Base-by-base conservation (phyloP, 164 flowering plant genomes). In the Pachysandra terminalis region DNA sequence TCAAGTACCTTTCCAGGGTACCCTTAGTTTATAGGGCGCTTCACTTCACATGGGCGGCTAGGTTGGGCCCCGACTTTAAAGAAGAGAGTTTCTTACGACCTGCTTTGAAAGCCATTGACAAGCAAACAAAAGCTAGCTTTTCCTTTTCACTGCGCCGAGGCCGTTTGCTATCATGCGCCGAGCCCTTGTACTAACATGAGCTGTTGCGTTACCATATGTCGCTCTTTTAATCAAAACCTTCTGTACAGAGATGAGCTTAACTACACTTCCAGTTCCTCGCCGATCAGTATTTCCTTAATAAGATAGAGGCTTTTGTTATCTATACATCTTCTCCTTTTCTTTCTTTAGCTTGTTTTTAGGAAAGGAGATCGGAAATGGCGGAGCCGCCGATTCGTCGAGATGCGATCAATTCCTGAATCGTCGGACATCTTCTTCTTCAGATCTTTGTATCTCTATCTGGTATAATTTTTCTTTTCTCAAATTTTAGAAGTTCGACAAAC, bases 131-230 rank as follows among this genome's bases (percentile, higher is more conserved):
- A 32, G 37, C 3, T 7, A 3, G 37, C 7, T 32, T 32, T 32
- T 32, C 7, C 37, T 7, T 32, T 32, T 7, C 7, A 32, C 37
- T 32, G 37, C 37, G 3, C 37, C 7, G 37, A 65, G 81, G 54
- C 74, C 78, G 72, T 59, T 79, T 71, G 70, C 79, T 78, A 73
- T 80, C 77, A 71, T 80, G 78, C 83, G n/a, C n/a, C n/a, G n/a
- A n/a, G n/a, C n/a, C n/a, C n/a, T n/a, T n/a, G n/a, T n/a, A n/a
- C n/a, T n/a, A n/a, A n/a, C n/a, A n/a, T n/a, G n/a, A n/a, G n/a
- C n/a, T n/a, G n/a, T n/a, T n/a, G n/a, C n/a, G n/a, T 75, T 80
- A 70, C 80, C 63, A 68, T 81, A 78, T 41, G 77, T 54, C 57
- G 28, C 64, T 58, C n/a, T n/a, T 68, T n/a, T n/a, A n/a, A n/a